Evolutionary conservation across 129 eudicot genomes (phyloP).

Genomic region (Flaveria robusta): DNA sequence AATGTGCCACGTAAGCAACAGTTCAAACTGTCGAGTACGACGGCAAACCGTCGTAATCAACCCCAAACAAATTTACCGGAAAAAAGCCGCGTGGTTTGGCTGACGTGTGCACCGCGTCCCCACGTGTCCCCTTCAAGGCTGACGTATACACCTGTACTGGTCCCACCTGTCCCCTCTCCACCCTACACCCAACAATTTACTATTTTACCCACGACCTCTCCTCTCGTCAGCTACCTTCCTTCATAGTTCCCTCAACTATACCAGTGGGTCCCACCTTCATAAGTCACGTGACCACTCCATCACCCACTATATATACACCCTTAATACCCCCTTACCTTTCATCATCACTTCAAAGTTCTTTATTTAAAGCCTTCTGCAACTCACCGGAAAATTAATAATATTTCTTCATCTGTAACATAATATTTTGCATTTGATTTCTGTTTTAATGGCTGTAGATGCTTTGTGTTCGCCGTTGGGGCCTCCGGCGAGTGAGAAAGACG

Average conservation of each 20-base stretch:
- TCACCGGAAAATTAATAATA: not conserved
- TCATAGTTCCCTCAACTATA: constrained; percentile 28
- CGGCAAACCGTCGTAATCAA: constrained; percentile 60
- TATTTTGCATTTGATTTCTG: not conserved
- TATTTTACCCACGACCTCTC: constrained; percentile 41
- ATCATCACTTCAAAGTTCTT: constrained; percentile 15
- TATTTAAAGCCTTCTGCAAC: not conserved
- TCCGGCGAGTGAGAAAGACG: constrained; percentile 83
- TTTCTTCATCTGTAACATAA: not conserved
- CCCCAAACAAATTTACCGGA: constrained; percentile 51
- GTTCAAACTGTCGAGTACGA: constrained; percentile 47
- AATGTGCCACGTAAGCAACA: constrained; percentile 44
- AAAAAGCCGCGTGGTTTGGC: constrained; percentile 49
- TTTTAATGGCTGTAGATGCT: constrained; percentile 74
- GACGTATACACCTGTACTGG: constrained; percentile 33
- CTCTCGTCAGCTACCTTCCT: constrained; percentile 40
- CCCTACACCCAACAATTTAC: constrained; percentile 35
- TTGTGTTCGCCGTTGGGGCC: constrained; percentile 76
- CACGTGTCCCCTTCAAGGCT: constrained; percentile 31
- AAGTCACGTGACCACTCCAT: constrained; percentile 46
- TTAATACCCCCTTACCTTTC: constrained; percentile 20
- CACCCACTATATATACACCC: constrained; percentile 41
- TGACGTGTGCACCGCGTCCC: constrained; percentile 41
- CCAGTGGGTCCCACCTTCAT: constrained; percentile 39
- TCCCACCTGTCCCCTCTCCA: constrained; percentile 46